phyloP scores from a whole-genome alignment of 176 grass and related monocot genomes.

The Avena eriantha region DNA sequence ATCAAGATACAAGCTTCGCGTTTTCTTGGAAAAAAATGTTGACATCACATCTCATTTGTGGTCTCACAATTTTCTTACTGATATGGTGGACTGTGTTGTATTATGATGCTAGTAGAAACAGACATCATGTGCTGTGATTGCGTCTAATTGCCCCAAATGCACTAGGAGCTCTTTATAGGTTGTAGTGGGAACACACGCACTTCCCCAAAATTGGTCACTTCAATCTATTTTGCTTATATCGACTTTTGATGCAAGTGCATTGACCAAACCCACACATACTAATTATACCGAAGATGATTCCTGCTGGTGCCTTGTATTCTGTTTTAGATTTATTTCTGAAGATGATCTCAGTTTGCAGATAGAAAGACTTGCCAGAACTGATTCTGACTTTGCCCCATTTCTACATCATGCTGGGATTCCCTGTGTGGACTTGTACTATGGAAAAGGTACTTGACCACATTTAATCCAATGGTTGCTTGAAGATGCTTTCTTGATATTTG shows the following conservation, averaged over 20 bases:
- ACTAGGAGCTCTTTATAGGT: neutral
- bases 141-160: neutral
- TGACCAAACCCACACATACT: neutral
- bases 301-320: neutral
- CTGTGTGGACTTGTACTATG: constrained; percentile 92
- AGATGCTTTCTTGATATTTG: constrained; percentile 24
- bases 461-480: neutral
- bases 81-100: neutral
- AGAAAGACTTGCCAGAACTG: constrained; percentile 93
- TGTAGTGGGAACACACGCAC: neutral
- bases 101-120: constrained; percentile 8
- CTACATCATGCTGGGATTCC: constrained; percentile 92
- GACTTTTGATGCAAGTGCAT: neutral
- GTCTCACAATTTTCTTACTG: neutral
- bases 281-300: neutral
- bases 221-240: neutral
- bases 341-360: constrained; percentile 58
- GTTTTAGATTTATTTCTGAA: constrained; percentile 43
- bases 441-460: constrained; percentile 63
- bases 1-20: no score
- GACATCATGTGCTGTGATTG: constrained; percentile 7
- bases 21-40: neutral
- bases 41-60: neutral
- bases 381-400: constrained; percentile 94
- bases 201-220: neutral